Conservation (phyloP, 2,329 filamentous ascomycete species). For the Thelonectria discophora region DNA sequence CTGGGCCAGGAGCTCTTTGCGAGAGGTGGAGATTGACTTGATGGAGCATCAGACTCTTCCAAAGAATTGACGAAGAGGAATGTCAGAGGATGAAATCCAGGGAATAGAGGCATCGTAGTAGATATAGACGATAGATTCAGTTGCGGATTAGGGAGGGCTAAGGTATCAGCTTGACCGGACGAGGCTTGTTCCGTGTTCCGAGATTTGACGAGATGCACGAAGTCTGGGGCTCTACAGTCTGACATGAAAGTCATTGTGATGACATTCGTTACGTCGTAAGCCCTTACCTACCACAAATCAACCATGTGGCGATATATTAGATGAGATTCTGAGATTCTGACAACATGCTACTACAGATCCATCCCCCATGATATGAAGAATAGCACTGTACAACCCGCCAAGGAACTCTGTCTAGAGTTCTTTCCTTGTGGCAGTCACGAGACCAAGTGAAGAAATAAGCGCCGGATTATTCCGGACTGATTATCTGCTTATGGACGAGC, state of each 20-base stretch:
- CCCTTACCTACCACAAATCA: no score
- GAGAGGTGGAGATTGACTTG: background rate
- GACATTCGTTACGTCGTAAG: background rate
- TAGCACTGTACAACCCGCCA: background rate
- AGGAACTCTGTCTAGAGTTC: background rate
- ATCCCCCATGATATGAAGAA: background rate
- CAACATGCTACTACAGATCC: background rate
- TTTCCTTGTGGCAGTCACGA: background rate
- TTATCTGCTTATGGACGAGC: background rate
- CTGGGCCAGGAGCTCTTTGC: background rate
- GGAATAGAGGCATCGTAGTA: background rate
- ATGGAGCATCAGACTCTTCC: no score
- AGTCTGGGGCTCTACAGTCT: background rate
- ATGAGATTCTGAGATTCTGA: no score
- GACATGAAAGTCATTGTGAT: background rate
- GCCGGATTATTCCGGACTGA: background rate
- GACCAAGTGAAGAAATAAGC: background rate
- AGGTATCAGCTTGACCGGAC: background rate
- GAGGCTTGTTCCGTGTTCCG: background rate
- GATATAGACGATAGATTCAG: background rate
- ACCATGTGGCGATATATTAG: background rate
- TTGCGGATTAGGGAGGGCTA: background rate
- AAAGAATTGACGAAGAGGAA: no score
- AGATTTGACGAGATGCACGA: background rate
- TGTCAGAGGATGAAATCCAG: background rate